Evolutionary conservation across 306 rosid species (phyloP), one percentile per base, ranked within the genome.

Genomic region (Herpetospermum pedunculosum): DNA sequence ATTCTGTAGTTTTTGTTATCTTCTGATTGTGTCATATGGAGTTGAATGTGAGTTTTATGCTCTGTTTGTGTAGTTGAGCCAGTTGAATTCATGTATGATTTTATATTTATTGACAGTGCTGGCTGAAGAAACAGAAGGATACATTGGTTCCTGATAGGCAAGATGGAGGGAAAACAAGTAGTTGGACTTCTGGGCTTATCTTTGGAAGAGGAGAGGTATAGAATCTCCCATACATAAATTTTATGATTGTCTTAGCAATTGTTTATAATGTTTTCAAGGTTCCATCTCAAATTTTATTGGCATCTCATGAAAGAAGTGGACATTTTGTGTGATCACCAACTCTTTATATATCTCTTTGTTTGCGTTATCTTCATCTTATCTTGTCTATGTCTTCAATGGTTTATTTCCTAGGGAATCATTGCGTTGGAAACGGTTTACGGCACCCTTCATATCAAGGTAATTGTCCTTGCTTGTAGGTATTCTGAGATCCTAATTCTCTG

Each of bases 71-170:
- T 57, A 73, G 49, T 54, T 43, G 41, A 62, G 34, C 1, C 34
- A 65, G 28, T 35, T 65, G 49, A 68, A 44, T 68, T 70, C 19
- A 65, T 65, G 21, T 70, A 4, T 0, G 23, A 18, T 70, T 70
- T 48, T 29, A 47, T 18, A 2, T 70, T 28, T 70, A 29, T 80
- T 44, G 48, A 65, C 88, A 94, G 99, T 94, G 99, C 87, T 94
- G 99, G 98, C 81, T 94, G 92, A 94, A 94, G 96, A 94, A 91
- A 75, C 97, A 94, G 79, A 91, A 85, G 85, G 97, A 94, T 71
- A 77, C 79, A 73, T 82, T 89, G 80, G 82, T 86, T 68, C 98
- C 98, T 68, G 87, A 85, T 47, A 80, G 70, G 62, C 94, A 87
- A 80, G 89, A 84, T 8, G 65, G 44, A 37, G 90, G 85, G 73